A percentile compares a stretch with the other conserved stretches of the same genome.
These are phyloP conservation scores for Litsea cubeba DNA, from an alignment of 164 flowering plant genomes.

Conservation along the genomic window DNA sequence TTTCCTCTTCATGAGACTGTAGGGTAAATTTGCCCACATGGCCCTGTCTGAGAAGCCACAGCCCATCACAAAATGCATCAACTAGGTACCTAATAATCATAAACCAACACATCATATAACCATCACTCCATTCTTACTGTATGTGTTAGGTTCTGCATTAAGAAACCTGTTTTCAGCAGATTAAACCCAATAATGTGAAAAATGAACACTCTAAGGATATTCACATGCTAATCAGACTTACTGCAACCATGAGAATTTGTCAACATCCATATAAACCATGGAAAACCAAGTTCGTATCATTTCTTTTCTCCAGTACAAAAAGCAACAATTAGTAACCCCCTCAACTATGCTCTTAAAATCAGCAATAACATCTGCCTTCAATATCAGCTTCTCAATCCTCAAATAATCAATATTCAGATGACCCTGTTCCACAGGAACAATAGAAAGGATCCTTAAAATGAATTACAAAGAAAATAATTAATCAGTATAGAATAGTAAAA, in stretches of 20 bases:
- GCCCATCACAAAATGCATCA: constrained; percentile 28
- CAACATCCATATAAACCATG: constrained; percentile 25
- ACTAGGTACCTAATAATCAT: constrained; percentile 22
- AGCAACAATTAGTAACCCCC: constrained; percentile 25
- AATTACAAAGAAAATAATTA: background rate
- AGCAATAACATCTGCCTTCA: constrained; percentile 16
- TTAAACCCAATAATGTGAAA: background rate
- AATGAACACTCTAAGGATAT: background rate
- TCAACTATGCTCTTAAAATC: constrained; percentile 18
- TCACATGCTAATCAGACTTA: constrained; percentile 11
- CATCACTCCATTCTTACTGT: background rate
- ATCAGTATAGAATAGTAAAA: background rate
- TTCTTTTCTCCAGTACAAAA: constrained; percentile 31
- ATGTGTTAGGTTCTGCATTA: background rate
- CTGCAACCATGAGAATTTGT: constrained; percentile 29
- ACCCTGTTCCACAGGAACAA: constrained; percentile 16
- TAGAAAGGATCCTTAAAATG: background rate
- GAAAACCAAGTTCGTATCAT: constrained; percentile 24
- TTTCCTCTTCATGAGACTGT: constrained; percentile 21
- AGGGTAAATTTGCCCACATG: constrained; percentile 20
- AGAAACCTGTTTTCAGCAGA: background rate
- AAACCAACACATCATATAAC: constrained; percentile 5
- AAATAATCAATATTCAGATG: constrained; percentile 14
- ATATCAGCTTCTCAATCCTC: constrained; percentile 20
- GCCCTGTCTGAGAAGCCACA: constrained; percentile 23